Percentiles rank a stretch among this genome's conserved stretches.
phyloP scores from a whole-genome alignment of 768 basidiomycete genomes.

The Coprinopsis strossmayeri region DNA sequence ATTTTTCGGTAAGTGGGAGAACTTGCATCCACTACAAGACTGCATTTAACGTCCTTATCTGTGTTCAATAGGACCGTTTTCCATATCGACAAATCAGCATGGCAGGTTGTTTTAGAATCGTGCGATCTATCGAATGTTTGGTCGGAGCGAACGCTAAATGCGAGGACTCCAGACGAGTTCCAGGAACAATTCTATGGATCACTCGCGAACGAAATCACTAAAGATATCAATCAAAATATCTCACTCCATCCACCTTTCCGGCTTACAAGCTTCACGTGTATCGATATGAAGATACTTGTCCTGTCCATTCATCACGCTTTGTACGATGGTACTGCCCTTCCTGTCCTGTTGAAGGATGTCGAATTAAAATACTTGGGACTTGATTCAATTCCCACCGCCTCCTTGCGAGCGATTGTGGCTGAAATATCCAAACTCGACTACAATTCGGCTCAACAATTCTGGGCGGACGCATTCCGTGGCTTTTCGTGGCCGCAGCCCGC shows the following conservation, averaged over 20 bases:
- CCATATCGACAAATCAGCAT: slow-evolving; percentile 17
- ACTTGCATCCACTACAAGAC: background rate
- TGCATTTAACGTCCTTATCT: background rate
- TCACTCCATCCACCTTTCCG: slow-evolving; percentile 22
- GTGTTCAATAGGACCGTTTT: slow-evolving; percentile 23
- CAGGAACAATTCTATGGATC: slow-evolving; percentile 16
- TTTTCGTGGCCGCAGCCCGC: slow-evolving; percentile 19
- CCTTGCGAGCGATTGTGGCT: slow-evolving; percentile 17
- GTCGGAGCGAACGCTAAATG: background rate
- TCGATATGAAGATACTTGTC: slow-evolving; percentile 14
- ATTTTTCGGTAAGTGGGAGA: slow-evolving; percentile 20
- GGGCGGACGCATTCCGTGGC: slow-evolving; percentile 20
- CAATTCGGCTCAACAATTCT: slow-evolving; percentile 20
- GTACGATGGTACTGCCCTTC: slow-evolving; percentile 29
- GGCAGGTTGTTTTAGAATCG: slow-evolving; percentile 22
- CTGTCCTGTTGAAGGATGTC: slow-evolving; percentile 21
- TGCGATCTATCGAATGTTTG: background rate
- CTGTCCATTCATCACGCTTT: slow-evolving; percentile 28
- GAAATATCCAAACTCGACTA: slow-evolving; percentile 19
- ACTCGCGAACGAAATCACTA: slow-evolving; percentile 15
- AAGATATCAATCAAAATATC: slow-evolving; percentile 21
- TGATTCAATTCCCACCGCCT: slow-evolving; percentile 5
- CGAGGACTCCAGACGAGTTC: slow-evolving; percentile 9
- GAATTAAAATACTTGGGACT: slow-evolving; percentile 18
- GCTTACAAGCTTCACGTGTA: slow-evolving; percentile 15